These are phyloP conservation scores for Mitragyna speciosa DNA, from an alignment of 257 asterid species.

Conservation along the genomic window DNA sequence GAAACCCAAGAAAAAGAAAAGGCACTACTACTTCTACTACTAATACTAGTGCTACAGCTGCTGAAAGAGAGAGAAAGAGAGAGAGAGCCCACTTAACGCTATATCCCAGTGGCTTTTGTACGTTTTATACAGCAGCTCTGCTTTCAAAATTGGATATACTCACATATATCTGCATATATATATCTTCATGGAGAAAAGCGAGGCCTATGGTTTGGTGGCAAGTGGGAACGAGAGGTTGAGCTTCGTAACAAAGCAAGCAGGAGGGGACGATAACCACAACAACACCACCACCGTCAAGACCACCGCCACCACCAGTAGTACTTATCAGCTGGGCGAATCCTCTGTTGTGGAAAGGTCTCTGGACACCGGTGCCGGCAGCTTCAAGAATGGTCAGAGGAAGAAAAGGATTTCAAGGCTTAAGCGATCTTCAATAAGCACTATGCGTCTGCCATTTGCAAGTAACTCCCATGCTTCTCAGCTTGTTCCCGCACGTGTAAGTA, in stretches of 20 bases:
- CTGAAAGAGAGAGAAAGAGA: not conserved
- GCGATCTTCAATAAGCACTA: not conserved
- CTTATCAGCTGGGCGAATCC: not conserved
- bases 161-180: no score
- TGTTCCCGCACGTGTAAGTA: slow-evolving; percentile 13
- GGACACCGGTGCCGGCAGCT: not conserved
- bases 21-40: not conserved
- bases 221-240: not conserved
- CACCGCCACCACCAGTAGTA: not conserved
- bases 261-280: not conserved
- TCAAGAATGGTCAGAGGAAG: not conserved
- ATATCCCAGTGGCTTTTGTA: not conserved
- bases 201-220: slow-evolving; percentile 1
- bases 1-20: not conserved
- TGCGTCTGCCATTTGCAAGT: slow-evolving; percentile 3
- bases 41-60: not conserved
- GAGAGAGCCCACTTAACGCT: not conserved
- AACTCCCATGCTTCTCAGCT: not conserved
- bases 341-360: no score
- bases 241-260: not conserved
- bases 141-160: no score
- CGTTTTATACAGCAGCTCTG: not conserved
- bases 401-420: not conserved
- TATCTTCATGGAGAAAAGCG: not conserved
- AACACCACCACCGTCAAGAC: not conserved